Base-by-base conservation (phyloP, 2,329 filamentous ascomycete genomes). In the Chaetomiaceae sp. region DNA sequence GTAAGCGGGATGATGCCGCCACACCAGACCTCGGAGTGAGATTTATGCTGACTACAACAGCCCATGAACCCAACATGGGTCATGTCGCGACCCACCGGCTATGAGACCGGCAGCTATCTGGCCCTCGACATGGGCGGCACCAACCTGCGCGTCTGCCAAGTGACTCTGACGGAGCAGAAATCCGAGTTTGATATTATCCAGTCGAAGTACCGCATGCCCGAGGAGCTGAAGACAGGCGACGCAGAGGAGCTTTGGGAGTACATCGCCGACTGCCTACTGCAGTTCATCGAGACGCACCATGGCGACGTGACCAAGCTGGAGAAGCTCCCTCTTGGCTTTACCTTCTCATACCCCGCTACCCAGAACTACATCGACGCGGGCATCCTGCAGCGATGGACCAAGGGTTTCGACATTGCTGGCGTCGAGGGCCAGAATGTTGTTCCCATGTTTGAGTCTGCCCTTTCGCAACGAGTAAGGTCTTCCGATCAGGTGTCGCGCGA, bases 1-100 rank as follows among this genome's bases (percentile, higher is more conserved):
- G 90, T 95, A 71, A 78, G 89, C 78, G 18, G 6, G 5, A 3
- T n/a, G n/a, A n/a, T n/a, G n/a, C n/a, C n/a, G n/a, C n/a, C n/a
- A n/a, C n/a, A n/a, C n/a, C n/a, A n/a, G n/a, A n/a, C n/a, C n/a
- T n/a, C n/a, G n/a, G n/a, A n/a, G n/a, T n/a, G n/a, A n/a, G n/a
- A n/a, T n/a, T n/a, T n/a, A 54, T 33, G 16, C 57, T 60, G 18
- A 60, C 47, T 1, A n/a, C 13, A 6, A 41, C 62, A 95, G 89
- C 91, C 92, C 55, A 96, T 97, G 92, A 96, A 96, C 74, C 88
- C 92, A 54, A 95, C 91, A 51, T 96, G 92, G 92, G 90, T 95
- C 58, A 90, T 95, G 84, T 82, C 82, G 42, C 90, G 90, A 70
- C 92, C 92, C 20, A 87, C 86, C 67, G 92, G 92, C 60, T 72